These are phyloP conservation scores for Jimgerdemannia lactiflua DNA, from an alignment of 192 early-diverging fungal species.

Conservation along the genomic window DNA sequence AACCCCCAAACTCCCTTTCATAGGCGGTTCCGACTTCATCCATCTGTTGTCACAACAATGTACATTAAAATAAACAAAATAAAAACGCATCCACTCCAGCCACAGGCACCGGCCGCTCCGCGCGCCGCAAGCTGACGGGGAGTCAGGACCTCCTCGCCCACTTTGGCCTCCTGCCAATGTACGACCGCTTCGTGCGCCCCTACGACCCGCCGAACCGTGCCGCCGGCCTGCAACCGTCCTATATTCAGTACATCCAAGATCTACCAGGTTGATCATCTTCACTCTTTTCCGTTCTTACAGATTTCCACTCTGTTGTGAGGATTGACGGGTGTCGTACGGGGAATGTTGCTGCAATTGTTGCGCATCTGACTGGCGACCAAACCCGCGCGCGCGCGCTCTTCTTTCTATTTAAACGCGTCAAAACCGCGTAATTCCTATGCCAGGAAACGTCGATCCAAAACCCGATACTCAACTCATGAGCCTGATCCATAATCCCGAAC, in stretches of 20 bases:
- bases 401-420: too few species aligned
- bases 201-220: constrained; percentile 25
- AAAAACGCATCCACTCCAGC: neutral
- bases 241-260: constrained; percentile 20
- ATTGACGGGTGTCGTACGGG: neutral
- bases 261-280: constrained; percentile 24
- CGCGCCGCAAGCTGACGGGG: constrained; percentile 21
- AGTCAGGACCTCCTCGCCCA: constrained; percentile 33
- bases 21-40: too few species aligned
- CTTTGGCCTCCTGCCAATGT: constrained; percentile 25
- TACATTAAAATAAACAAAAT: neutral
- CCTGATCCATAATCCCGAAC: constrained; percentile 29
- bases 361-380: neutral
- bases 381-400: neutral
- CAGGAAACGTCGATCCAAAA: constrained; percentile 17
- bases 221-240: constrained; percentile 12
- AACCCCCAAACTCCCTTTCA: too few species aligned
- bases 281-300: neutral
- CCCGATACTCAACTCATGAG: constrained; percentile 26
- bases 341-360: neutral
- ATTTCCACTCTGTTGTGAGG: neutral
- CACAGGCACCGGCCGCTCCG: neutral
- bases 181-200: constrained; percentile 33
- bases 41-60: neutral
- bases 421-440: neutral